A percentile compares a stretch with the other conserved stretches of the same genome.
phyloP scores from a whole-genome alignment of 2,329 filamentous ascomycete species.

The Neospermospora avenae region DNA sequence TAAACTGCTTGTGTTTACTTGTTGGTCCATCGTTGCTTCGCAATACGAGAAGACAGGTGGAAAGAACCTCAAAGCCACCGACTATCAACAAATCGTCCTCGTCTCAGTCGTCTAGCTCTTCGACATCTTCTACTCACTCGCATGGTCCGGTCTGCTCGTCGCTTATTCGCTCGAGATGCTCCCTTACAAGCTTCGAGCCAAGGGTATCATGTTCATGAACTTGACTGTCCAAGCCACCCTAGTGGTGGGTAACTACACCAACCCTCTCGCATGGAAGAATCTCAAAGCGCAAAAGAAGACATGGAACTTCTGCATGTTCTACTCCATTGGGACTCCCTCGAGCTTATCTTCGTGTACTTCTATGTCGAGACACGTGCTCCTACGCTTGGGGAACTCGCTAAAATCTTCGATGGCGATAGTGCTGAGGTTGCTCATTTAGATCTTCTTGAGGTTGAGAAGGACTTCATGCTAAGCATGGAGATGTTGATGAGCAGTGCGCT shows the following conservation, averaged over 20 bases:
- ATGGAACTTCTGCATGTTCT: slow-evolving; percentile 56
- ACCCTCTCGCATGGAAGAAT: slow-evolving; percentile 60
- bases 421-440: slow-evolving; percentile 52
- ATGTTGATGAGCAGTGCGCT: slow-evolving; percentile 16
- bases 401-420: slow-evolving; percentile 66
- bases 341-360: slow-evolving; percentile 61
- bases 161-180: slow-evolving; percentile 52
- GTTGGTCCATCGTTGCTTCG: slow-evolving; percentile 47
- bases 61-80: slow-evolving; percentile 35
- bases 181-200: slow-evolving; percentile 45
- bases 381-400: slow-evolving; percentile 67
- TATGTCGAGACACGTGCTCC: slow-evolving; percentile 69
- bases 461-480: slow-evolving; percentile 17
- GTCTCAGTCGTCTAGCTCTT: slow-evolving; percentile 51
- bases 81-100: slow-evolving; percentile 43
- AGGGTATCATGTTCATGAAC: slow-evolving; percentile 58
- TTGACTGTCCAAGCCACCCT: slow-evolving; percentile 59
- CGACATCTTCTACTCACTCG: slow-evolving; percentile 50
- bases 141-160: slow-evolving; percentile 55
- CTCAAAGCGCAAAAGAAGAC: slow-evolving; percentile 57
- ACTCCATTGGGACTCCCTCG: slow-evolving; percentile 60
- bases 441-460: slow-evolving; percentile 54
- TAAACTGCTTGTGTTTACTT: neutral
- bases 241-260: slow-evolving; percentile 60
- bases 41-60: slow-evolving; percentile 41